These are phyloP conservation scores for Melanogaster broomeanus DNA, from an alignment of 768 basidiomycete species.

Conservation along the genomic window DNA sequence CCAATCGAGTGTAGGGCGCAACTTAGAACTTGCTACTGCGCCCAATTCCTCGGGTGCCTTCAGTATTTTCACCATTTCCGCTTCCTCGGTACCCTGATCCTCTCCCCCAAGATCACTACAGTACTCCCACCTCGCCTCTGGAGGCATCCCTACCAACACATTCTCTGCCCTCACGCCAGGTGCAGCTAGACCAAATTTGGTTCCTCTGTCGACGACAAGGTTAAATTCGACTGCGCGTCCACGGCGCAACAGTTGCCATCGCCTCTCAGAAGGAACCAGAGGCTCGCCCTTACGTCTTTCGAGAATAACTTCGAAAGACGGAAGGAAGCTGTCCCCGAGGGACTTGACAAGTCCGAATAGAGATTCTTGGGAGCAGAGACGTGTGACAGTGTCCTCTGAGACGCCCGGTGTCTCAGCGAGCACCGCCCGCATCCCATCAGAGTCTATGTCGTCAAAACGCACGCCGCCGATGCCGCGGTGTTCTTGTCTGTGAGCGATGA, in stretches of 20 bases:
- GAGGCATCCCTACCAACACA: slow-evolving; percentile 65
- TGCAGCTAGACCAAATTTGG: slow-evolving; percentile 62
- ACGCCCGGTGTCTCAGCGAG: slow-evolving; percentile 10
- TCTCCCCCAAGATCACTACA: slow-evolving; percentile 51
- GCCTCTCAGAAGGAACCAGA: slow-evolving; percentile 23
- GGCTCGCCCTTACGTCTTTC: slow-evolving; percentile 36
- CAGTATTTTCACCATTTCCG: slow-evolving; percentile 50
- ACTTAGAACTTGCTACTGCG: not conserved
- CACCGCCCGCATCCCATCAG: slow-evolving; percentile 27
- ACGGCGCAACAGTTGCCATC: slow-evolving; percentile 56
- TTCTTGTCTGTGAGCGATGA: slow-evolving; percentile 51
- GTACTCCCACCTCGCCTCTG: slow-evolving; percentile 72
- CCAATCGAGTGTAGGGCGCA: too few species aligned
- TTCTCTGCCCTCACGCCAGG: slow-evolving; percentile 65
- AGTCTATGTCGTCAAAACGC: slow-evolving; percentile 55
- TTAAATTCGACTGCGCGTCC: slow-evolving; percentile 63
- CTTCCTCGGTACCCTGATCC: slow-evolving; percentile 50
- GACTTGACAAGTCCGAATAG: slow-evolving; percentile 46
- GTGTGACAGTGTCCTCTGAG: slow-evolving; percentile 3
- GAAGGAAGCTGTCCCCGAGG: slow-evolving; percentile 46
- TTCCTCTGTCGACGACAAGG: slow-evolving; percentile 68
- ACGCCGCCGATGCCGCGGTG: slow-evolving; percentile 57
- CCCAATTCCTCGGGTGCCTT: slow-evolving; percentile 26
- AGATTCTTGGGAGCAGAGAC: slow-evolving; percentile 32
- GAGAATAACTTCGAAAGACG: slow-evolving; percentile 49